Base-by-base conservation (phyloP, 2,329 filamentous ascomycete species). In the Balansia obtecta region DNA sequence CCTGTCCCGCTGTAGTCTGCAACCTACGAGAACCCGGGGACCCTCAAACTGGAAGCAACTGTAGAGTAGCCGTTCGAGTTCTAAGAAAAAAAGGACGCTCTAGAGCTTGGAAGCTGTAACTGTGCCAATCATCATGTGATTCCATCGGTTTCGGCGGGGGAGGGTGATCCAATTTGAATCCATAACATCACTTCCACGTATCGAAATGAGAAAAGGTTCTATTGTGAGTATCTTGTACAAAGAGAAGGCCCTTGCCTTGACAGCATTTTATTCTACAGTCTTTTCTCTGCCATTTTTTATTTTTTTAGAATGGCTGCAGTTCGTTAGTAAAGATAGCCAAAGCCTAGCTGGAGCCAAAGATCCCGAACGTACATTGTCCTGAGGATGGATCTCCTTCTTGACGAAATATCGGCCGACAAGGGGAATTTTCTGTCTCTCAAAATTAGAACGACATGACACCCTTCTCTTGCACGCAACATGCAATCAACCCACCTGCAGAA, bases 361-460 rank as follows among this genome's bases (percentile, higher is more conserved):
- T 10, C 30, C 11, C 11, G 27, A 11, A 73, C 78, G 70, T 59
- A 83, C 79, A 68, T 81, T 82, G 68, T 83, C 80, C 53, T 79
- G 76, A 53, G 79, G 69, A 58, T 77, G 73, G 57, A 77, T 59
- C 61, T 79, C 72, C 62, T 75, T 69, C 63, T 75, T 73, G 59
- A 71, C 58, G 64, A 73, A 83, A 66, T 71, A 68, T 46, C 59
- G 54, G 56, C 72, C 72, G 53, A 82, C 55, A 57, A 77, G 54
- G 56, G 80, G 80, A 18, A 83, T 55, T 65, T 79, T 77, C 76
- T 81, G 55, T 20, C 43, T 11, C 4, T 8, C 4, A 16, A 16
- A 16, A 32, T 46, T 46, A 16, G 7, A 5, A 22, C 5, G 11
- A 18, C 40, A 10, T 11, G 8, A 7, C 15, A 7, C 5, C 27